Evolutionary conservation across 2,329 filamentous ascomycete species (phyloP).

Genomic region (Colletotrichum agaves): DNA sequence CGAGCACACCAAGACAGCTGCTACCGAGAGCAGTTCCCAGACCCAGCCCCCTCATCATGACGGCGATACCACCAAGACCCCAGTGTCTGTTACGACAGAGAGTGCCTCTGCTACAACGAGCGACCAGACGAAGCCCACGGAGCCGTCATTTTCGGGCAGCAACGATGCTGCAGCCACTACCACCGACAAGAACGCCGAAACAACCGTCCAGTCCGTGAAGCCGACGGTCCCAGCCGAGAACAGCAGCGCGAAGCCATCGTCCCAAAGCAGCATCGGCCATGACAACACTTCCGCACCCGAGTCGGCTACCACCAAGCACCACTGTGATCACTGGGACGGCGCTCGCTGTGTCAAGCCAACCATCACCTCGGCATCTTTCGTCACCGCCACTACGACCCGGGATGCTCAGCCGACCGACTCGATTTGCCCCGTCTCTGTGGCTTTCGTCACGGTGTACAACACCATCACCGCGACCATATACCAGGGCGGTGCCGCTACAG

Average conservation of each 20-base stretch:
- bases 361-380: background rate
- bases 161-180: background rate
- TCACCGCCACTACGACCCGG: conserved; percentile 19
- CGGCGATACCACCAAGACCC: conserved; percentile 8
- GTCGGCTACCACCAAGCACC: conserved; percentile 27
- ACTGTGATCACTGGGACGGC: conserved; percentile 40
- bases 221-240: background rate
- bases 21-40: background rate
- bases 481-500: background rate
- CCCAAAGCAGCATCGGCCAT: background rate
- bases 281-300: background rate
- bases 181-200: background rate
- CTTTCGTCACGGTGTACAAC: conserved; percentile 49
- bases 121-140: background rate
- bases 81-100: background rate
- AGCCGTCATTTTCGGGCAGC: background rate
- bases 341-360: conserved; percentile 31
- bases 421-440: conserved; percentile 44
- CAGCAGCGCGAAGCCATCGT: background rate
- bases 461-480: conserved; percentile 48
- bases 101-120: background rate
- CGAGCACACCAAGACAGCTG: background rate
- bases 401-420: conserved; percentile 35
- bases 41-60: conserved; percentile 8
- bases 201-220: background rate